Evolutionary conservation across 805 yeast genomes (phyloP), one percentile per base, ranked within the genome.

Genomic region (Candida schatavii): DNA sequence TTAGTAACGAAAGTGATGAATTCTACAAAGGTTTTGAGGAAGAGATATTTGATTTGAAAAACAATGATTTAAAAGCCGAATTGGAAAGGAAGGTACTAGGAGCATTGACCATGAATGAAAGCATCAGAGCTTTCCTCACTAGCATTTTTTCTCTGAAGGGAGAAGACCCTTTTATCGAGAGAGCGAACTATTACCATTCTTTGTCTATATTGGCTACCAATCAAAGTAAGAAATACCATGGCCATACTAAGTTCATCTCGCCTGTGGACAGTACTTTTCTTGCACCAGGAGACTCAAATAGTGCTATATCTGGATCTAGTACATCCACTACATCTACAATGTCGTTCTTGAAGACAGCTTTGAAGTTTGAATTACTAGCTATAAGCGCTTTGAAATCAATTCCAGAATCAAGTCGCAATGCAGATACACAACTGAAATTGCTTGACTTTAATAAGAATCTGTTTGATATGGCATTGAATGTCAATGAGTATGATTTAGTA

Each of bases 151-250:
- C 43, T 3, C 46, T 46, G 17, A 29, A 44, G 4, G 46, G 52
- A 19, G 46, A 43, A 10, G 28, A 38, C 22, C 27, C 23, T 18
- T 26, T 29, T 6, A 25, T 48, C 10, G 45, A 44, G 21, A 52
- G 52, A 37, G 52, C 66, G 2, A 51, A 57, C 17, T 66, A 64
- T 46, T 66, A 41, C 43, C 68, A 64, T 45, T 48, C 61, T 29
- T 49, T 65, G 25, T 54, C 68, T 7, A 53, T 52, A 34, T 48
- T 62, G 18, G 50, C 59, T 3, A 50, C 49, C 35, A 20, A 49
- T 4, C 61, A 56, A 37, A 44, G 44, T 5, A 40, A 39, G 15
- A 31, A 15, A 5, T 17, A 31, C 18, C 35, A 31, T 17, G 6
- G 5, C 19, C 35, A 31, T 31, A 19, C 33, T 25, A 47, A 43